A percentile compares a stretch with the other conserved stretches of the same genome.
Conservation (phyloP, 2,329 filamentous ascomycete species). For the Daldinia eschscholtzii region DNA sequence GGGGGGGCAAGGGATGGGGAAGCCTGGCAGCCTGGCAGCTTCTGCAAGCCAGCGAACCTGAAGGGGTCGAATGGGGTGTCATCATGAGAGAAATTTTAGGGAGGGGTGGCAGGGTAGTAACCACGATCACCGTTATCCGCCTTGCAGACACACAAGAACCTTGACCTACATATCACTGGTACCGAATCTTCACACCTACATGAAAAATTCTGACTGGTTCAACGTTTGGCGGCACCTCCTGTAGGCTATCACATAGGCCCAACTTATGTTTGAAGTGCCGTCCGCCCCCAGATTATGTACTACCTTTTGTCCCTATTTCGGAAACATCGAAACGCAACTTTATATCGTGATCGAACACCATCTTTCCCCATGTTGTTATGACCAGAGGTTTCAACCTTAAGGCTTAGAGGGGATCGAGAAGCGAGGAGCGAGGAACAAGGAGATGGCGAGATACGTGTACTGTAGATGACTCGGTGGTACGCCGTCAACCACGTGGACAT, state of each 20-base stretch:
- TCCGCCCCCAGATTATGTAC: constrained; percentile 23
- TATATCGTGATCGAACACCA: constrained; percentile 19
- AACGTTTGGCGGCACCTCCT: constrained; percentile 18
- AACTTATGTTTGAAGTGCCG: constrained; percentile 34
- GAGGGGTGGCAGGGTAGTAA: constrained; percentile 23
- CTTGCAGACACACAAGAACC: constrained; percentile 36
- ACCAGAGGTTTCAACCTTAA: not conserved
- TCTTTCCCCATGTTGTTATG: not conserved
- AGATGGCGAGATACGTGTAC: constrained; percentile 18
- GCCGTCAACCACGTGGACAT: constrained; percentile 41
- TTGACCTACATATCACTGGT: constrained; percentile 31
- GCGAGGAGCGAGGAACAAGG: not conserved
- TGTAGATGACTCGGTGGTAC: constrained; percentile 31
- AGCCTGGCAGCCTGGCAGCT: constrained; percentile 27
- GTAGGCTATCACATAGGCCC: constrained; percentile 34
- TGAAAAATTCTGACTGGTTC: constrained; percentile 28
- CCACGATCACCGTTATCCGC: constrained; percentile 42
- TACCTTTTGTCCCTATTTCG: constrained; percentile 22
- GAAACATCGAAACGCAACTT: constrained; percentile 22
- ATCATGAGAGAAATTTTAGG: constrained; percentile 20
- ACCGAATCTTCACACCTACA: constrained; percentile 33
- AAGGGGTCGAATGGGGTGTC: not conserved
- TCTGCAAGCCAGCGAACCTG: constrained; percentile 21
- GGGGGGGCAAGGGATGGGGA: constrained; percentile 37
- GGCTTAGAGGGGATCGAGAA: not conserved